Evolutionary conservation across 192 early-diverging fungal genomes (phyloP), one percentile per base, ranked within the genome.

Genomic region (Chytriomyces hyalinus): DNA sequence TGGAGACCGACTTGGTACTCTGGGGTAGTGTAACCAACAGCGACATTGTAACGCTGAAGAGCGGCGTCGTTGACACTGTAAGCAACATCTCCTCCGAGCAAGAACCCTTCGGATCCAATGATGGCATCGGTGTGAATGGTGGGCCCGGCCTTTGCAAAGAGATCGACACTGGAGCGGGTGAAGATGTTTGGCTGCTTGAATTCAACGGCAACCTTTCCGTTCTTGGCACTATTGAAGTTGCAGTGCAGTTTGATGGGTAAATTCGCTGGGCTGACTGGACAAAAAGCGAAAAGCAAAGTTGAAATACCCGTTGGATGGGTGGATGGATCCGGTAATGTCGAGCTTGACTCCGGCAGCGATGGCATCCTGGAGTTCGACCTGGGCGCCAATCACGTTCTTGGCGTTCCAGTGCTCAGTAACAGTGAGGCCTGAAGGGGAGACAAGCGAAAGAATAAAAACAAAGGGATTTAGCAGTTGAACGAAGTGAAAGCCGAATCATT

Each of bases 321-420:
- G 92, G 66, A 96, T 86, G 46, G 94, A 93, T 77, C 93, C 92
- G 69, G 82, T 82, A 15, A 98, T 74, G 82, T 97, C 95, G 64
- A 99, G 87, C 91, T 98, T 99, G 66, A 99, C 91, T 67, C 98
- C 98, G 88, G 94, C 91, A 80, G 97, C 96, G 49, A 98, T 84
- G 84, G 92, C 92, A 90, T 98, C 95, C 78, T 92, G 90, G 36
- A 98, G 86, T 86, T 98, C 98, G 73, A 98, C 87, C 86, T 96
- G 92, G 70, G 92, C 94, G 72, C 91, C 93, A 59, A 99, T 84
- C 67, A 95, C 87, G 89, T 98, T 98, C 84, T 85, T 87, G 69
- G 96, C 96, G 84, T 92, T 96, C 98, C 98, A 99, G 65, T 93
- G 89, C 87, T 97, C 95, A 79, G 97, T 98, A 85, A 98, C 92